Evolutionary conservation across 495 filamentous ascomycete genomes (phyloP), one percentile per base, ranked within the genome.

Genomic region (Cryomyces antarcticus): DNA sequence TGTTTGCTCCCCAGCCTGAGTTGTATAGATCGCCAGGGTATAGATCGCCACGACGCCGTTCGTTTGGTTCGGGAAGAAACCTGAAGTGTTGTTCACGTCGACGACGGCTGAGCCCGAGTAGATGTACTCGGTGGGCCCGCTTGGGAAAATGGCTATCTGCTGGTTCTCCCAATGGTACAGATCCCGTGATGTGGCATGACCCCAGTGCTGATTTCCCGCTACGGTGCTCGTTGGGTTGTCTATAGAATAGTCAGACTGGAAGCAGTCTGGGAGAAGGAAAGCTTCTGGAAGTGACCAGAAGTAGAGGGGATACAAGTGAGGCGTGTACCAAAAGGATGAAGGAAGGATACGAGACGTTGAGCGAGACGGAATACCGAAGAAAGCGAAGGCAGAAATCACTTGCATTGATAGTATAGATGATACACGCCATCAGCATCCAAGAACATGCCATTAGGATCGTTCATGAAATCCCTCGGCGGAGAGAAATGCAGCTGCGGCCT

Each of bases 361-460:
- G 17, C 17, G 2, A 24, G 17, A 24, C 17, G 17, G 2, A 24
- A 1, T 24, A 24, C 17, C 17, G 17, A 24, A 24, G 17, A 24
- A 24, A 2, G 17, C 17, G 33, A 10, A 10, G 33, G 9, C 33
- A 36, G 33, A 13, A 36, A 36, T 36, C 1, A 35, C 47, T 41
- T 46, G 58, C 57, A 68, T 48, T 73, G 67, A 52, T 70, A 73
- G 52, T 72, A 73, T 0, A 72, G 49, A 52, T 73, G 69, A 41
- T 62, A 73, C 5, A 57, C 50, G n/a, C 63, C 67, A 30, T 61
- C 53, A 4, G 54, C 51, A 51, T 69, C 67, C 3, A 60, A 40
- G 30, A 73, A 61, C 46, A 75, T 64, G 39, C 73, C 71, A 54
- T 69, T 73, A 6, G 73, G 71, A 48, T 75, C 72, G 49, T 75